Evolutionary conservation across 73 alveolate genomes (phyloP).

Genomic region (Tetrahymena borealis): DNA sequence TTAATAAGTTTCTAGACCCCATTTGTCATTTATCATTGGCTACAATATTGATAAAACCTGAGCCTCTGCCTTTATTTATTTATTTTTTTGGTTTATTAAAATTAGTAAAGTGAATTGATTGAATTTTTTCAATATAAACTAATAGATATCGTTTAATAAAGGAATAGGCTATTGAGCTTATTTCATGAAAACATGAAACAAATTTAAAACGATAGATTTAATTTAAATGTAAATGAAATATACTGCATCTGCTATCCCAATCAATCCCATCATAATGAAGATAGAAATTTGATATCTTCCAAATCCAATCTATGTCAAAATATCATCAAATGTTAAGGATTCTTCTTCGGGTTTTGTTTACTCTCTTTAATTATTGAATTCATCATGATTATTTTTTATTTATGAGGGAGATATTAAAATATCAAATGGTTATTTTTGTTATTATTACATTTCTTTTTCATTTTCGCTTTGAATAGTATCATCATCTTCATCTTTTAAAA

Average conservation of each 20-base stretch:
- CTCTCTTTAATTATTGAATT: neutral
- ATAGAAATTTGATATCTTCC: conserved; percentile 5
- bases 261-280: conserved; percentile 7
- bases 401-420: neutral
- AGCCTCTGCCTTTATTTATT: conserved; percentile 14
- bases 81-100: neutral
- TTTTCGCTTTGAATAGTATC: neutral
- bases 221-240: neutral
- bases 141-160: neutral
- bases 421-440: neutral
- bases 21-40: conserved; percentile 26
- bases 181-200: no score
- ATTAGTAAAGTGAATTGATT: neutral
- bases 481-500: neutral
- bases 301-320: conserved; percentile 3
- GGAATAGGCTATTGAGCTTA: neutral
- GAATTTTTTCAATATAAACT: neutral
- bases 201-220: neutral
- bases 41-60: conserved; percentile 13
- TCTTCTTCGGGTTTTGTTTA: neutral
- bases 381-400: neutral
- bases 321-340: neutral
- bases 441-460: neutral
- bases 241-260: conserved; percentile 17
- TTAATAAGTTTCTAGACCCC: conserved; percentile 7